Percentiles rank a stretch among this genome's conserved stretches.
phyloP scores from a whole-genome alignment of 129 eudicot genomes.

The Centaurea solstitialis region DNA sequence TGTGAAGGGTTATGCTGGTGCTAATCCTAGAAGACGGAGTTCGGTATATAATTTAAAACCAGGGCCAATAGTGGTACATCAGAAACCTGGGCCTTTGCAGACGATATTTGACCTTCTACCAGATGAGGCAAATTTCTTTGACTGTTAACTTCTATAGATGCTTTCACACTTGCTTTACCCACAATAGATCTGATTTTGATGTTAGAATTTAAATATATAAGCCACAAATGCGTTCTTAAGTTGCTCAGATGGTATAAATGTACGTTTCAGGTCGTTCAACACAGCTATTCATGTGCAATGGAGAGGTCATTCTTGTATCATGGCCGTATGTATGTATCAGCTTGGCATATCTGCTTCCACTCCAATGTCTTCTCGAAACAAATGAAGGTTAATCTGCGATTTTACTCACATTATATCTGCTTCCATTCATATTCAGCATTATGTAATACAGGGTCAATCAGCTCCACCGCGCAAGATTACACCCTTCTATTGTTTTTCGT shows the following conservation, averaged over 20 bases:
- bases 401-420: constrained; percentile 13
- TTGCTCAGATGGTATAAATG: background rate
- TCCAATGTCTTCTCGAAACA: constrained; percentile 93
- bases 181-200: constrained; percentile 7
- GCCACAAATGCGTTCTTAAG: background rate
- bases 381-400: constrained; percentile 68
- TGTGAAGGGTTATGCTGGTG: constrained; percentile 79
- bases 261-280: constrained; percentile 70
- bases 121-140: constrained; percentile 68
- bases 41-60: constrained; percentile 43
- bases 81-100: constrained; percentile 95
- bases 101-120: constrained; percentile 80
- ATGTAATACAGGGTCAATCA: background rate
- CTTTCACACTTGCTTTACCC: background rate
- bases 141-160: background rate
- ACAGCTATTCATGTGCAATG: constrained; percentile 98
- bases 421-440: constrained; percentile 8
- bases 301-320: constrained; percentile 98
- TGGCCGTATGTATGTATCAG: constrained; percentile 94
- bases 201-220: background rate
- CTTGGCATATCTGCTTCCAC: constrained; percentile 96
- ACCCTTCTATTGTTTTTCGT: background rate
- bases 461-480: background rate
- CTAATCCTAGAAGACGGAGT: constrained; percentile 59
- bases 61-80: constrained; percentile 86